These are phyloP conservation scores for Vigna nakashimae DNA, from an alignment of 306 rosid genomes.

Conservation along the genomic window DNA sequence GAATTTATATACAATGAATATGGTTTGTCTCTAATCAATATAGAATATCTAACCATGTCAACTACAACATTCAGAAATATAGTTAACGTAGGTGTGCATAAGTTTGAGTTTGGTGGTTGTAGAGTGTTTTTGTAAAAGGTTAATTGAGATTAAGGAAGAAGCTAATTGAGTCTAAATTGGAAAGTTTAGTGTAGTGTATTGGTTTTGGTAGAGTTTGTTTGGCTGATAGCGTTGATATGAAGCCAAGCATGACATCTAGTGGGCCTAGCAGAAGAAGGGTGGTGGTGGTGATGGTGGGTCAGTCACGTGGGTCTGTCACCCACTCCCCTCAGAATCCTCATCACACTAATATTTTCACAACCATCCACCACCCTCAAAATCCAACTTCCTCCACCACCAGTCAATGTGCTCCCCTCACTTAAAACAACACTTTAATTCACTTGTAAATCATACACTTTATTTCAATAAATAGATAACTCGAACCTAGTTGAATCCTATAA, in stretches of 20 bases:
- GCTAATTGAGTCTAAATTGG: background rate
- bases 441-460: too few relatives aligned
- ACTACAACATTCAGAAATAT: too few relatives aligned
- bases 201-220: conserved; percentile 57
- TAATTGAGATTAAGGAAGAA: background rate
- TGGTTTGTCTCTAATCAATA: too few relatives aligned
- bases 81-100: too few relatives aligned
- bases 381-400: conserved; percentile 55
- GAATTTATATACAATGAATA: too few relatives aligned
- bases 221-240: conserved; percentile 93
- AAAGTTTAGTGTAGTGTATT: background rate
- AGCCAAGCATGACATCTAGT: conserved; percentile 80
- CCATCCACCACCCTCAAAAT: conserved; percentile 39
- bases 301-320: conserved; percentile 86
- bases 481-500: too few relatives aligned
- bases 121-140: too few relatives aligned
- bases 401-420: conserved; percentile 62
- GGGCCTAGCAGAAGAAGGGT: conserved; percentile 34
- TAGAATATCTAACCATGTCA: too few relatives aligned
- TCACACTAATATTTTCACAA: conserved; percentile 27
- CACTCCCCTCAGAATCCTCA: conserved; percentile 52
- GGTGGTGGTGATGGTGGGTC: conserved; percentile 63
- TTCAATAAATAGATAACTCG: too few relatives aligned
- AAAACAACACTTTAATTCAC: background rate
- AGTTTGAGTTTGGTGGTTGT: too few relatives aligned